Conservation (phyloP, 306 rosid genomes). For the Lupinus albus region DNA sequence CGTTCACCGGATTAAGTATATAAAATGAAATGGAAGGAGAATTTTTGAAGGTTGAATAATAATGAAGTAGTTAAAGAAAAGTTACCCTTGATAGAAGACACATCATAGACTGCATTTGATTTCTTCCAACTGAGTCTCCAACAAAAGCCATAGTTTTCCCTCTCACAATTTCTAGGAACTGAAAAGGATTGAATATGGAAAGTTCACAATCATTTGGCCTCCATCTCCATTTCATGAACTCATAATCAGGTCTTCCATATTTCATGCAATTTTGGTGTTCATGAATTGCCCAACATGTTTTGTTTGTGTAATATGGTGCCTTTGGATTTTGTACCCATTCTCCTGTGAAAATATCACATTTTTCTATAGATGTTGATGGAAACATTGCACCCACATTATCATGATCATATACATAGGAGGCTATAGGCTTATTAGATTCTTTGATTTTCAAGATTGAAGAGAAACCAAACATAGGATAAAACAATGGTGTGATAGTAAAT, state of each 20-base stretch:
- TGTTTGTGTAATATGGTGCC: constrained; percentile 77
- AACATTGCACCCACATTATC: constrained; percentile 15
- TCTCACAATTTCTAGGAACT: constrained; percentile 67
- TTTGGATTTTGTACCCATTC: constrained; percentile 77
- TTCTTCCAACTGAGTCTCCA: constrained; percentile 87
- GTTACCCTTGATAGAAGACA: constrained; percentile 63
- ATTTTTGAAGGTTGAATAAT: too few species aligned
- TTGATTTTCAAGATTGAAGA: constrained; percentile 36
- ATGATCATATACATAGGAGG: constrained; percentile 10
- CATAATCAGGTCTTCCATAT: constrained; percentile 81
- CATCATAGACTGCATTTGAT: constrained; percentile 80
- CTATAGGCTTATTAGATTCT: not conserved
- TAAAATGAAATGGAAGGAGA: too few species aligned
- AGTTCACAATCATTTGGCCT: constrained; percentile 77
- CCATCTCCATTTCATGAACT: constrained; percentile 89
- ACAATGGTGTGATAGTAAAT: constrained; percentile 52
- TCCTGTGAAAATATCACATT: constrained; percentile 76
- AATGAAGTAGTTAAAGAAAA: too few species aligned
- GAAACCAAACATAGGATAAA: constrained; percentile 47
- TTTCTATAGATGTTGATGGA: constrained; percentile 37
- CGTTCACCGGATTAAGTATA: too few species aligned
- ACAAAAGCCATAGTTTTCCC: constrained; percentile 86
- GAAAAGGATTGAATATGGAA: constrained; percentile 74
- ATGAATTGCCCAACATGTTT: constrained; percentile 76
- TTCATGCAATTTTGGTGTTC: constrained; percentile 85